Percentiles rank a stretch among this genome's conserved stretches.
Evolutionary conservation across 139 green algal species (phyloP).

Genomic region (Chlamydomonas eustigma): DNA sequence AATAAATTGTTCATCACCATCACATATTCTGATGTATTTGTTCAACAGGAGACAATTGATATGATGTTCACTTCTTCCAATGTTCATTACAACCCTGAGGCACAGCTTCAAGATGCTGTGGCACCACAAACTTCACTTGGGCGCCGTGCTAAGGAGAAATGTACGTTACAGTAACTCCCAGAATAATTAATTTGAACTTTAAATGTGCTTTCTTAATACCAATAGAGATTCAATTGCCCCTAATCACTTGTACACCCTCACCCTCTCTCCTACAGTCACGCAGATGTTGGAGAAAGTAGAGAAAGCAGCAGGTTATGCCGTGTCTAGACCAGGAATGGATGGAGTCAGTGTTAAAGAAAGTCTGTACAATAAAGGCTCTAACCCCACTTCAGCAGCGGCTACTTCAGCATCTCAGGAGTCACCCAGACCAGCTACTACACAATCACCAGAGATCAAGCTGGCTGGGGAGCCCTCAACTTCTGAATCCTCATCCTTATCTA

Average conservation of each 20-base stretch:
- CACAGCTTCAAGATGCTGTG: too few relatives aligned
- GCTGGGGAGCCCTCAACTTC: too few relatives aligned
- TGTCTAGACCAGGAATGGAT: neutral
- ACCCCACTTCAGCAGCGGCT: neutral
- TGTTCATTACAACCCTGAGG: too few relatives aligned
- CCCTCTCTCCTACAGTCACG: neutral
- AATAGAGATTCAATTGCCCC: neutral
- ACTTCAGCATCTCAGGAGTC: too few relatives aligned
- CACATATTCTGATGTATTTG: neutral
- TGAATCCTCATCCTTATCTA: too few relatives aligned
- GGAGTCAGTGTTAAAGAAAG: neutral
- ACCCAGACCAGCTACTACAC: too few relatives aligned
- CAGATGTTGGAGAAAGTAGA: neutral
- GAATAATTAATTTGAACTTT: too few relatives aligned
- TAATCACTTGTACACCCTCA: too few relatives aligned
- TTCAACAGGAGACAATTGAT: constrained; percentile 2
- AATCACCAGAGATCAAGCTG: too few relatives aligned
- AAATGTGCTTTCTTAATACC: neutral
- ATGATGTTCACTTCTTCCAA: neutral
- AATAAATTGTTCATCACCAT: too few relatives aligned
- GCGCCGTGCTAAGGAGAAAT: neutral
- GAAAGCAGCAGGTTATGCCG: neutral
- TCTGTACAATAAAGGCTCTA: neutral
- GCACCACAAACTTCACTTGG: neutral
- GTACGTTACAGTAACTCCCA: neutral